A percentile compares a stretch with the other conserved stretches of the same genome.
These are phyloP conservation scores for Carex arenaria DNA, from an alignment of 202 grass and related monocot species.

Conservation along the genomic window DNA sequence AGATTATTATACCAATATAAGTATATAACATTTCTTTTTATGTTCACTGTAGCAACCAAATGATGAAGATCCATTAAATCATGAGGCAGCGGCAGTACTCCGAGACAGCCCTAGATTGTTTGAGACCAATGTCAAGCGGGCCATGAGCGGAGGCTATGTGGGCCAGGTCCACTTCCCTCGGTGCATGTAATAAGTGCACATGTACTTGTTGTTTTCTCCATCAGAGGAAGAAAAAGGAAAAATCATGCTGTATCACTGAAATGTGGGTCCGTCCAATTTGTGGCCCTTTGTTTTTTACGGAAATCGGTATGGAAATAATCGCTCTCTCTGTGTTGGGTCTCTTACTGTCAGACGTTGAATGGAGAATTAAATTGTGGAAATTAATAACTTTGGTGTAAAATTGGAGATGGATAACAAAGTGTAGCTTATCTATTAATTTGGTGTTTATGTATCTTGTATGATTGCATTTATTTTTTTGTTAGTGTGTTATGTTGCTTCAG, in stretches of 20 bases:
- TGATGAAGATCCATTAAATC: constrained; percentile 87
- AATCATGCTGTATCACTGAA: constrained; percentile 2
- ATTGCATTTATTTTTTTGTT: too few species aligned
- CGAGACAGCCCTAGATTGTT: constrained; percentile 72
- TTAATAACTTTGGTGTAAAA: neutral
- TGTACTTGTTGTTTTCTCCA: neutral
- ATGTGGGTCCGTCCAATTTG: neutral
- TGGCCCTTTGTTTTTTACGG: neutral
- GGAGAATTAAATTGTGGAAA: neutral
- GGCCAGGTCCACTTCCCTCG: constrained; percentile 60
- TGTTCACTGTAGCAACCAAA: constrained; percentile 72
- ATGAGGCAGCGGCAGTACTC: constrained; percentile 71
- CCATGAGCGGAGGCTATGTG: constrained; percentile 67
- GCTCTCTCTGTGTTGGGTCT: neutral
- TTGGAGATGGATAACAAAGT: neutral
- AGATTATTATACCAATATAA: neutral
- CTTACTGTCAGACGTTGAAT: neutral
- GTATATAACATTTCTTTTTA: neutral
- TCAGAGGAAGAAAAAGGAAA: neutral
- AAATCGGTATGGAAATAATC: neutral
- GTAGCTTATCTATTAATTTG: neutral
- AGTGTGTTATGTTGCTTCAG: too few species aligned
- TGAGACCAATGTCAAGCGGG: constrained; percentile 66
- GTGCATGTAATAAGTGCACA: constrained; percentile 41
- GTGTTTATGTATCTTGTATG: too few species aligned